phyloP scores from a whole-genome alignment of 2,329 filamentous ascomycete species.

The Ophiostoma pallidulum region DNA sequence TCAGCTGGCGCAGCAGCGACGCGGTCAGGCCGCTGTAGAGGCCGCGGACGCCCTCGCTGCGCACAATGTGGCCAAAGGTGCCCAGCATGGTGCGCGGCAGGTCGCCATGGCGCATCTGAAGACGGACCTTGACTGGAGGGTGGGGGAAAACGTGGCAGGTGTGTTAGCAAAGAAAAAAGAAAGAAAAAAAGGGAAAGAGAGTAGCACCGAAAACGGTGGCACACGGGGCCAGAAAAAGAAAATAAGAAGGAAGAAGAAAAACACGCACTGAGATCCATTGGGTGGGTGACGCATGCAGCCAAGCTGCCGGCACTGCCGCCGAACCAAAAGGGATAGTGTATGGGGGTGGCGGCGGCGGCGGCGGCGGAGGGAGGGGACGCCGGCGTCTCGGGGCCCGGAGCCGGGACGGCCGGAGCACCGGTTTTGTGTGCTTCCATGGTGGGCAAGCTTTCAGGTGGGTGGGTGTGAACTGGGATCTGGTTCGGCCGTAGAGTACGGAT shows the following conservation, averaged over 20 bases:
- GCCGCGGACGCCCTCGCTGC: constrained; percentile 64
- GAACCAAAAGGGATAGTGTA: constrained; percentile 84
- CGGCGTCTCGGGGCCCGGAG: constrained; percentile 3
- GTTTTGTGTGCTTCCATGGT: constrained; percentile 16
- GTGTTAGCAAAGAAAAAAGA: background rate
- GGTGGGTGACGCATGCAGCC: constrained; percentile 86
- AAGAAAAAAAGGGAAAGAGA: no score
- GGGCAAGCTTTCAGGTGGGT: background rate
- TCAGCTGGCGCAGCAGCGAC: constrained; percentile 84
- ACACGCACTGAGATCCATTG: constrained; percentile 73
- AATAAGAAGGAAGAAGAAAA: no score
- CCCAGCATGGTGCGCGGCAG: constrained; percentile 72
- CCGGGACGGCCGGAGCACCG: constrained; percentile 15
- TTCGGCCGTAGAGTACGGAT: no score
- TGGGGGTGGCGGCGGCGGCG: constrained; percentile 6
- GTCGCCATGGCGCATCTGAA: constrained; percentile 73
- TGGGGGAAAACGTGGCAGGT: background rate
- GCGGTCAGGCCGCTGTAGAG: constrained; percentile 90
- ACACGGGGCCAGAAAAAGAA: no score
- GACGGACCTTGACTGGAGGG: constrained; percentile 53
- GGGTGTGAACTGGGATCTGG: background rate
- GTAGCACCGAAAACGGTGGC: no score
- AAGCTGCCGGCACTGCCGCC: constrained; percentile 89
- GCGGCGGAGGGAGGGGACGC: constrained; percentile 17
- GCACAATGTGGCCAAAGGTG: constrained; percentile 75